phyloP scores from a whole-genome alignment of 768 basidiomycete genomes.

The Hortiboletus flavorubellus region DNA sequence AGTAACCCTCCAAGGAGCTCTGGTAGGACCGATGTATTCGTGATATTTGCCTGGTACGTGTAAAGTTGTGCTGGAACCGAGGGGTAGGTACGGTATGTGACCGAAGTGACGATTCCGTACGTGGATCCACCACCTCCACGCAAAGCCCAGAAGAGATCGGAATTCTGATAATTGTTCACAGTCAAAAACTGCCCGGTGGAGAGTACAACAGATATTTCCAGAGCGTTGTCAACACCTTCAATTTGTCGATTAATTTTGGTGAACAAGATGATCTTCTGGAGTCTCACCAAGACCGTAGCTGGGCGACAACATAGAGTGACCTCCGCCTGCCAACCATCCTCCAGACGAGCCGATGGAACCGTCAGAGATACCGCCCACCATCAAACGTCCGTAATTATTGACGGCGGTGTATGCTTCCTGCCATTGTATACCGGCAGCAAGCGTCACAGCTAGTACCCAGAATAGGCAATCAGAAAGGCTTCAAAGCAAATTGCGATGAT shows the following conservation, averaged over 20 bases:
- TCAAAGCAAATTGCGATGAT: too few species aligned
- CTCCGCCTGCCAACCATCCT: too few species aligned
- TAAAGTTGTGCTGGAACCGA: conserved; percentile 33
- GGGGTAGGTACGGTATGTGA: conserved; percentile 45
- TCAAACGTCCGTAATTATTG: too few species aligned
- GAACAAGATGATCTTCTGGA: not conserved
- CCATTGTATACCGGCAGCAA: too few species aligned
- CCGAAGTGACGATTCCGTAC: conserved; percentile 46
- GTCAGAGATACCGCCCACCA: too few species aligned
- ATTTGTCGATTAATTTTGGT: not conserved
- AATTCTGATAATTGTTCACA: conserved; percentile 39
- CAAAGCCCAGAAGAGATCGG: conserved; percentile 55
- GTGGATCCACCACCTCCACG: conserved; percentile 52
- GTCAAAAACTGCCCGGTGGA: conserved; percentile 39
- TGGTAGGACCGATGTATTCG: conserved; percentile 28
- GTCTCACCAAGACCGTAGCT: too few species aligned
- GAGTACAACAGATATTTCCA: conserved; percentile 45
- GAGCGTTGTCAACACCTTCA: conserved; percentile 46
- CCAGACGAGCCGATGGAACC: too few species aligned
- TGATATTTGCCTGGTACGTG: conserved; percentile 30
- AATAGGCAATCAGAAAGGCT: too few species aligned
- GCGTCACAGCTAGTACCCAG: too few species aligned
- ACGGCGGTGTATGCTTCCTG: too few species aligned
- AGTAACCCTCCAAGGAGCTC: conserved; percentile 35
- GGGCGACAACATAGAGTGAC: too few species aligned